phyloP scores from a whole-genome alignment of 2,329 filamentous ascomycete genomes.

The Juglanconis sp. region DNA sequence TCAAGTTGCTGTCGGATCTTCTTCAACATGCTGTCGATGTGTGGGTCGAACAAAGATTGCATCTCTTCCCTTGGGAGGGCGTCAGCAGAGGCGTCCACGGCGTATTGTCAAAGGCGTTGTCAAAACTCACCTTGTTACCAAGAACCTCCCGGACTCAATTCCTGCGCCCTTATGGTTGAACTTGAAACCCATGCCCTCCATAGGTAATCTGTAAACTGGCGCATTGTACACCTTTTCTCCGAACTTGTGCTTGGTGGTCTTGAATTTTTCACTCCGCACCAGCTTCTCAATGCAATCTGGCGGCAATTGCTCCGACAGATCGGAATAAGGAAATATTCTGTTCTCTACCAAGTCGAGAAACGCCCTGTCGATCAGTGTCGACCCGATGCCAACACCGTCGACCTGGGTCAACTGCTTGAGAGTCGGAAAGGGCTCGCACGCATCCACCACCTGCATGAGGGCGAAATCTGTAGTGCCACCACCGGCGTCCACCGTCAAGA shows the following conservation, averaged over 20 bases:
- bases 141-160: slow-evolving; percentile 38
- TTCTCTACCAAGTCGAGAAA: slow-evolving; percentile 38
- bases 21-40: slow-evolving; percentile 36
- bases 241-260: slow-evolving; percentile 39
- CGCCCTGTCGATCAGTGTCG: slow-evolving; percentile 42
- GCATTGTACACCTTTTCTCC: slow-evolving; percentile 41
- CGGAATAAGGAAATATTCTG: slow-evolving; percentile 34
- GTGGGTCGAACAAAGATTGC: slow-evolving; percentile 40
- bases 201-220: slow-evolving; percentile 36
- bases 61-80: slow-evolving; percentile 36
- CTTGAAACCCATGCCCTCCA: slow-evolving; percentile 41
- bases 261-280: slow-evolving; percentile 36
- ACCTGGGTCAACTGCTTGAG: slow-evolving; percentile 34
- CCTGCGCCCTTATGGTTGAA: slow-evolving; percentile 35
- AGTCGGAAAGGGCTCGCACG: slow-evolving; percentile 23
- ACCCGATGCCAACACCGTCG: slow-evolving; percentile 43
- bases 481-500: slow-evolving; percentile 43
- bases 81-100: slow-evolving; percentile 3
- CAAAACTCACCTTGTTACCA: slow-evolving; percentile 34
- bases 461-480: slow-evolving; percentile 46
- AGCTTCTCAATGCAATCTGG: slow-evolving; percentile 34
- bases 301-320: slow-evolving; percentile 33
- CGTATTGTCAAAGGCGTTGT: not conserved
- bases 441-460: slow-evolving; percentile 37
- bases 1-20: slow-evolving; percentile 39